These are phyloP conservation scores for Mikania micrantha DNA, from an alignment of 129 eudicot species.

Conservation along the genomic window DNA sequence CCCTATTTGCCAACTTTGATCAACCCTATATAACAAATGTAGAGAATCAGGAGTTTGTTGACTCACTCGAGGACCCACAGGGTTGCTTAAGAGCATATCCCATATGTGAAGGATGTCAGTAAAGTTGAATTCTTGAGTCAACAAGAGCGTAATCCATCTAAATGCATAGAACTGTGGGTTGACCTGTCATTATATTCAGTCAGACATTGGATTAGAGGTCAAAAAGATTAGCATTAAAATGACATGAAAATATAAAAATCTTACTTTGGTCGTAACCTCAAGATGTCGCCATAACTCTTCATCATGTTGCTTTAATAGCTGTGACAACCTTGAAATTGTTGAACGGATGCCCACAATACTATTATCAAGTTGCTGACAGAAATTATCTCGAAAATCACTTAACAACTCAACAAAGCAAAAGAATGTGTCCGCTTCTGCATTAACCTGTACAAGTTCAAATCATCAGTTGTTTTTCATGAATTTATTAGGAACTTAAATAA, in stretches of 20 bases:
- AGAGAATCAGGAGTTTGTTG: not conserved
- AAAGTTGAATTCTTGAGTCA: slow-evolving; percentile 55
- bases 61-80: slow-evolving; percentile 50
- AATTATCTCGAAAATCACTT: slow-evolving; percentile 47
- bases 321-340: slow-evolving; percentile 40
- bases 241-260: not conserved
- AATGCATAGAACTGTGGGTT: slow-evolving; percentile 58
- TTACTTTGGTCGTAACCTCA: slow-evolving; percentile 47
- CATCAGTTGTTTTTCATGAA: not conserved
- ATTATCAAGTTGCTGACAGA: slow-evolving; percentile 57
- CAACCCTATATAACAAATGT: not conserved
- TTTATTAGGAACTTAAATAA: not conserved
- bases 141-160: slow-evolving; percentile 62
- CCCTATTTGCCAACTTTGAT: not conserved
- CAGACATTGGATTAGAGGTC: slow-evolving; percentile 6
- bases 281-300: slow-evolving; percentile 62
- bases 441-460: slow-evolving; percentile 26
- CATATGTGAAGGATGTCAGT: slow-evolving; percentile 38
- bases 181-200: slow-evolving; percentile 36
- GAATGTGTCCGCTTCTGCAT: slow-evolving; percentile 62
- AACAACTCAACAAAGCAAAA: slow-evolving; percentile 43
- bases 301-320: slow-evolving; percentile 44
- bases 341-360: slow-evolving; percentile 53
- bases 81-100: slow-evolving; percentile 53
- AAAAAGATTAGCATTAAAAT: slow-evolving; percentile 6